Conservation (phyloP, 768 basidiomycete genomes). For the Cyclocybe cylindracea region DNA sequence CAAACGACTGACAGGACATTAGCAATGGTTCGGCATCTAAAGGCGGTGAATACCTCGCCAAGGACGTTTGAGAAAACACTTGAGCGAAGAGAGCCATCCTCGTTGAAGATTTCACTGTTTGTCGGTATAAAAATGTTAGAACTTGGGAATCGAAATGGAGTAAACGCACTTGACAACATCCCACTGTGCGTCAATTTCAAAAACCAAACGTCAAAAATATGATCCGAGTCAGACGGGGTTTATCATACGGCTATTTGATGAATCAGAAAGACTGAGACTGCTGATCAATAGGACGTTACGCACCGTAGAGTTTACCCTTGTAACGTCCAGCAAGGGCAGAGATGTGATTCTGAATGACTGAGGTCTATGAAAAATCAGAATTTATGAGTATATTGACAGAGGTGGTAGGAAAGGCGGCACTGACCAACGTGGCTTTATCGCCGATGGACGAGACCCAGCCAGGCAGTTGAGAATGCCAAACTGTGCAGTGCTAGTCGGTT, state of each 20-base stretch:
- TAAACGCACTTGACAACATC: conserved; percentile 41
- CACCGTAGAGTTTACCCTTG: conserved; percentile 45
- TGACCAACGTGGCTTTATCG: conserved; percentile 38
- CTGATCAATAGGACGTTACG: conserved; percentile 4
- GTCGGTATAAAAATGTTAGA: conserved; percentile 16
- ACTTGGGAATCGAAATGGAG: neutral
- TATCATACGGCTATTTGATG: too few relatives aligned
- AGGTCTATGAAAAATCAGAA: conserved; percentile 25
- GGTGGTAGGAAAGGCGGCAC: neutral
- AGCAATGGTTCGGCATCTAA: neutral
- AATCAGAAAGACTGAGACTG: neutral
- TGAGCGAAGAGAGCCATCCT: conserved; percentile 46
- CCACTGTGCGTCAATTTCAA: conserved; percentile 28
- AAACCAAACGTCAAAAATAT: too few relatives aligned
- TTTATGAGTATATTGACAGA: neutral
- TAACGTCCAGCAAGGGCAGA: conserved; percentile 44
- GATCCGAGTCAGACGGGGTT: too few relatives aligned
- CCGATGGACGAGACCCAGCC: conserved; percentile 39
- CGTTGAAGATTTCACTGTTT: conserved; percentile 50
- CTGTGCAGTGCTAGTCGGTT: neutral
- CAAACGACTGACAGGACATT: conserved; percentile 34
- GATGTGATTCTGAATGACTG: conserved; percentile 49
- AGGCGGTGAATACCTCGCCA: conserved; percentile 34
- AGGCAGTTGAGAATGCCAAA: conserved; percentile 39
- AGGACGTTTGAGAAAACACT: conserved; percentile 51